Conservation (phyloP, 1,284 basidiomycete genomes). For the Cutaneotrichosporon arboriforme region DNA sequence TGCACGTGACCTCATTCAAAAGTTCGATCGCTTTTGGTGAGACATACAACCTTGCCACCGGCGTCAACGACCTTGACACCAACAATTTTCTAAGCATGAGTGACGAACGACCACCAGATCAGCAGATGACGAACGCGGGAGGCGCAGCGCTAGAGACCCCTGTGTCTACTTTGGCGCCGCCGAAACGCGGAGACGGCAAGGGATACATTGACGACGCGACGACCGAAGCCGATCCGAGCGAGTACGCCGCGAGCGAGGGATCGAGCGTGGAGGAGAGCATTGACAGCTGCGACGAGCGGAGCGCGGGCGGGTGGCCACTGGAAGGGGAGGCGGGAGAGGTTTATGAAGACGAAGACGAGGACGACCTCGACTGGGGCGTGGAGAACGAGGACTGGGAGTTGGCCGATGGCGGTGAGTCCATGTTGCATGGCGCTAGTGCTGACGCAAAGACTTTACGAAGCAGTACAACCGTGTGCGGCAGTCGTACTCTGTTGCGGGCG, state of each 20-base stretch:
- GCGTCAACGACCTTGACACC: background rate
- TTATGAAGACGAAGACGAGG: conserved; percentile 21
- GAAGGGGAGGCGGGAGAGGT: conserved; percentile 2
- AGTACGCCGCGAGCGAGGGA: conserved; percentile 17
- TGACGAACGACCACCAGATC: conserved; percentile 1
- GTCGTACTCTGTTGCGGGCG: conserved; percentile 49
- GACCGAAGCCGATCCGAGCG: background rate
- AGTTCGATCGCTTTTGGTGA: too few species aligned
- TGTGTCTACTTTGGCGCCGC: background rate
- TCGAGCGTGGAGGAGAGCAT: conserved; percentile 29
- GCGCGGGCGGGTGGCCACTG: conserved; percentile 4
- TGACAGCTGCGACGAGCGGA: conserved; percentile 3
- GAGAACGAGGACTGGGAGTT: conserved; percentile 92
- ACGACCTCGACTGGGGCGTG: conserved; percentile 52
- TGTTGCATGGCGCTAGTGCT: conserved; percentile 13
- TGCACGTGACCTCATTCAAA: too few species aligned
- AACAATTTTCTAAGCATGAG: conserved; percentile 4
- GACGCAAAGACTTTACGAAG: conserved; percentile 79
- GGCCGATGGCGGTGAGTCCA: conserved; percentile 55
- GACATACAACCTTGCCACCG: too few species aligned
- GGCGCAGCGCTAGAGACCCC: background rate
- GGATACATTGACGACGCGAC: conserved; percentile 26
- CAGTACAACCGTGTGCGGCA: conserved; percentile 89
- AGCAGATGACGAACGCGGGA: background rate
- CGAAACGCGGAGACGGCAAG: conserved; percentile 12